Conservation (phyloP, 225 moss, liverwort and hornwort genomes). For the Thuidium tamariscinum region DNA sequence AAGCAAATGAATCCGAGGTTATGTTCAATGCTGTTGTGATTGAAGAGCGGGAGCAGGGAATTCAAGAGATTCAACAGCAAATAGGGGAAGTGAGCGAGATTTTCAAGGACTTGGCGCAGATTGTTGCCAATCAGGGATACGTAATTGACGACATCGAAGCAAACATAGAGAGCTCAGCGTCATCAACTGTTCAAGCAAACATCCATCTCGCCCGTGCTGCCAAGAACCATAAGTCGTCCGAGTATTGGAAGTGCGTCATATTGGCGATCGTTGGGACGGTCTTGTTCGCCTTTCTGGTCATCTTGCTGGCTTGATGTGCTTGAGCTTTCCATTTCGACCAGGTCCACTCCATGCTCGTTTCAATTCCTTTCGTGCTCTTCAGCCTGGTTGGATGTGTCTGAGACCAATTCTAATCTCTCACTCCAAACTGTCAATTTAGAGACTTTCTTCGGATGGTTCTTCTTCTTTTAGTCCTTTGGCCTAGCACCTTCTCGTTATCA, state of each 20-base stretch:
- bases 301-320: constrained; percentile 61
- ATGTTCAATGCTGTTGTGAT: constrained; percentile 65
- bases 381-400: neutral
- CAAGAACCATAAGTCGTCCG: constrained; percentile 44
- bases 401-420: neutral
- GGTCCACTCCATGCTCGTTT: neutral
- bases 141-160: constrained; percentile 88
- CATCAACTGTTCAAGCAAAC: constrained; percentile 81
- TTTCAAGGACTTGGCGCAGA: constrained; percentile 85
- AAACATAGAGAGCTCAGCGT: constrained; percentile 81
- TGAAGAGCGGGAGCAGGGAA: constrained; percentile 91
- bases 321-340: neutral
- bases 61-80: constrained; percentile 94
- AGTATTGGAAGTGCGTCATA: constrained; percentile 65
- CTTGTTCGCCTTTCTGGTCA: constrained; percentile 66
- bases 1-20: constrained; percentile 30
- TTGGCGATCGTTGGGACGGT: constrained; percentile 74
- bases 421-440: neutral
- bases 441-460: neutral
- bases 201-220: constrained; percentile 80
- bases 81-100: constrained; percentile 96
- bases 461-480: neutral
- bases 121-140: constrained; percentile 42
- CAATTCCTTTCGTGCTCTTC: neutral
- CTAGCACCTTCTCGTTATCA: neutral